Conservation (phyloP, 495 filamentous ascomycete species). For the Aspergillus conjunctus region DNA sequence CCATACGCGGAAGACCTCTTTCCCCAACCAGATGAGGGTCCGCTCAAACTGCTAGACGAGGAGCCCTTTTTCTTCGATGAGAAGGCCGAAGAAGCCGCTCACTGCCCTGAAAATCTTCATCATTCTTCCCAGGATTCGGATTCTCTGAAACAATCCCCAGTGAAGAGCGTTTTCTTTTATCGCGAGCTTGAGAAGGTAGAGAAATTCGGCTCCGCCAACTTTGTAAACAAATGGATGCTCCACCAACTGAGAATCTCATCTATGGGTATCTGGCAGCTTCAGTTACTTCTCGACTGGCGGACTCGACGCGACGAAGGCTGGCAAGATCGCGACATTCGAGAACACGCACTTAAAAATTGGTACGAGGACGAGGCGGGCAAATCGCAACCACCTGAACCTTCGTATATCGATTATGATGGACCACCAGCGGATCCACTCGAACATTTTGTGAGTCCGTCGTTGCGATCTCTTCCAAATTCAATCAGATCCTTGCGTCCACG, state of each 20-base stretch:
- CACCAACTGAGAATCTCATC: constrained; percentile 35
- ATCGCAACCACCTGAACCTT: not conserved
- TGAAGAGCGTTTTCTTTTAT: constrained; percentile 21
- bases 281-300: constrained; percentile 27
- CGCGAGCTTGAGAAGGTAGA: constrained; percentile 16
- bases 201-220: constrained; percentile 18
- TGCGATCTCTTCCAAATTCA: no score
- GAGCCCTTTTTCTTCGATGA: constrained; percentile 2
- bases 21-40: not conserved
- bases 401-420: constrained; percentile 3
- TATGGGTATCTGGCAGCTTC: constrained; percentile 30
- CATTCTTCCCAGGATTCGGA: not conserved
- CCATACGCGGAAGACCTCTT: not conserved
- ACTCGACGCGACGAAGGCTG: constrained; percentile 25
- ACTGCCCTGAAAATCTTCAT: not conserved
- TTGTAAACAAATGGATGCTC: constrained; percentile 38
- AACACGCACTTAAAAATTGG: constrained; percentile 32
- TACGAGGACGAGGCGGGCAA: constrained; percentile 25
- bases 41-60: constrained; percentile 7
- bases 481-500: no score
- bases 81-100: not conserved
- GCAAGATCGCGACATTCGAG: constrained; percentile 28
- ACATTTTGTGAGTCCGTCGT: not conserved
- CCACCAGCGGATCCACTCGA: not conserved
- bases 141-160: constrained; percentile 6